Conservation (phyloP, 495 filamentous ascomycete species). For the Penicillium mononematosum region DNA sequence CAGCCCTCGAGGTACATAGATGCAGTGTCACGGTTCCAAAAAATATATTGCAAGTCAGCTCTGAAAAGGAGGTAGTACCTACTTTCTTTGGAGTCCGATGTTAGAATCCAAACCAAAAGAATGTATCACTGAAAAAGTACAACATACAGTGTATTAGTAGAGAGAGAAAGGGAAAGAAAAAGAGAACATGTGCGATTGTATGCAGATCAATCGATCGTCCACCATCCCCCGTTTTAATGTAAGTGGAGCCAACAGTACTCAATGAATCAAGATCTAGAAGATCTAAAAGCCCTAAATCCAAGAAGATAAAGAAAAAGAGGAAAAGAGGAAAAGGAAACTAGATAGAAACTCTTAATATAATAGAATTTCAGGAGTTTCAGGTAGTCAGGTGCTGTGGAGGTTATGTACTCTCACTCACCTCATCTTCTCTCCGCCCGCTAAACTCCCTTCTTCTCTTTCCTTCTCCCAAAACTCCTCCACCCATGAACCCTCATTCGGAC, state of each 20-base stretch:
- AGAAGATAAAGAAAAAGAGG: not conserved
- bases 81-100: slow-evolving; percentile 11
- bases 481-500: slow-evolving; percentile 13
- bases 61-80: slow-evolving; percentile 10
- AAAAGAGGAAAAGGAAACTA: not conserved
- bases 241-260: slow-evolving; percentile 5
- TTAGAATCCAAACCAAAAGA: slow-evolving; percentile 19
- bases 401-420: slow-evolving; percentile 1
- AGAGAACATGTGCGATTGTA: slow-evolving; percentile 8
- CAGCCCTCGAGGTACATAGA: slow-evolving; percentile 14
- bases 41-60: slow-evolving; percentile 5
- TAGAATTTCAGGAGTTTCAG: slow-evolving; percentile 3
- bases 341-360: not conserved
- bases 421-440: slow-evolving; percentile 15
- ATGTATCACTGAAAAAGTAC: slow-evolving; percentile 4
- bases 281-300: not conserved
- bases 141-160: too few relatives aligned
- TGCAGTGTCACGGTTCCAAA: slow-evolving; percentile 8
- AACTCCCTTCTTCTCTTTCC: slow-evolving; percentile 7
- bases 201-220: slow-evolving; percentile 17
- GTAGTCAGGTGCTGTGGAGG: slow-evolving; percentile 21
- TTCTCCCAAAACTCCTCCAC: slow-evolving; percentile 11
- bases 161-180: not conserved
- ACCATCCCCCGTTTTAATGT: slow-evolving; percentile 2
- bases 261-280: not conserved